phyloP scores from a whole-genome alignment of 495 filamentous ascomycete genomes.

The Aspergillus cristatus region DNA sequence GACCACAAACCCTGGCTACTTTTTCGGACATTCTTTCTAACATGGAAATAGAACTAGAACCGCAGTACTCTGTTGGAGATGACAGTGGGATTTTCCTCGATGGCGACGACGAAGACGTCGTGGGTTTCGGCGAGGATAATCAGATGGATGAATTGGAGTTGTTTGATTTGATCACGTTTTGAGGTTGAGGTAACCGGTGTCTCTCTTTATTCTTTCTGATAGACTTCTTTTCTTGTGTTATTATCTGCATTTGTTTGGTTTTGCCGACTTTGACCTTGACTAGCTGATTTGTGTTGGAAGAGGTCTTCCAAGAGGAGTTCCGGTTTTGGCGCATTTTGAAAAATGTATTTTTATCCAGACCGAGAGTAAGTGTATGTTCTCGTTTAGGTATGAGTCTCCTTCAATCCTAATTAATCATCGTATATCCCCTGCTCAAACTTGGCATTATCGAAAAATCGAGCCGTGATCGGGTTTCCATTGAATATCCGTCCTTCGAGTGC shows the following conservation, averaged over 20 bases:
- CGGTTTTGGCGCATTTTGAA: background rate
- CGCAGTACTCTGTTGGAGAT: background rate
- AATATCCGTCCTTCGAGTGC: constrained; percentile 76
- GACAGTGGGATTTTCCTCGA: constrained; percentile 3
- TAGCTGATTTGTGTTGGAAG: too few species aligned
- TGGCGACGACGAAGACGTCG: background rate
- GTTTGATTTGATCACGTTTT: constrained; percentile 18
- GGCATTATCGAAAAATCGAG: constrained; percentile 69
- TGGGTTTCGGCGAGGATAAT: background rate
- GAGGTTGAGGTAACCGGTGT: background rate
- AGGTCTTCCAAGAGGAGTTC: too few species aligned
- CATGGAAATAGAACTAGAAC: constrained; percentile 3
- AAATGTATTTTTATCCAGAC: background rate
- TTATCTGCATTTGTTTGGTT: too few species aligned
- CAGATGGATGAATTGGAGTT: constrained; percentile 7
- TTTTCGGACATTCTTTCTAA: too few species aligned
- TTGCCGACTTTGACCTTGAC: too few species aligned
- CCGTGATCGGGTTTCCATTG: constrained; percentile 71
- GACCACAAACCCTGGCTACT: too few species aligned
- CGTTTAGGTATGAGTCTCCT: too few species aligned
- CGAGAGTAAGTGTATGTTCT: too few species aligned
- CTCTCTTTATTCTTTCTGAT: too few species aligned
- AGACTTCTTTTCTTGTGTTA: too few species aligned
- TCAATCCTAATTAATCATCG: constrained; percentile 31
- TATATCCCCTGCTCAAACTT: constrained; percentile 72